Conservation (phyloP, 768 basidiomycete species). For the Candolleomyces eurysporus region DNA sequence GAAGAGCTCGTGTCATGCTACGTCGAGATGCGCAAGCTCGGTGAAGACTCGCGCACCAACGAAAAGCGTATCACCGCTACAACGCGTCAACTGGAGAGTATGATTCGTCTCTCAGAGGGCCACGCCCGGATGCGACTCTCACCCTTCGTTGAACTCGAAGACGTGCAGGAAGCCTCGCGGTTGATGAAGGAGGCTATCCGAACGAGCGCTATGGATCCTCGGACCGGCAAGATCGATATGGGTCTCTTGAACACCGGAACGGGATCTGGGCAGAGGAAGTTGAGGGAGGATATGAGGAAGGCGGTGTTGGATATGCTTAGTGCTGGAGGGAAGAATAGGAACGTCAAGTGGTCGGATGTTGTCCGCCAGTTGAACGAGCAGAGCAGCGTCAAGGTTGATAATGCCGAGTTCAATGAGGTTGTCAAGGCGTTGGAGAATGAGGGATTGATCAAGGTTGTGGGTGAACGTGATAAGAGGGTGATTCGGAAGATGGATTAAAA, state of each 20-base stretch:
- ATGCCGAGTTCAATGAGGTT: conserved; percentile 79
- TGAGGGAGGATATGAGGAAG: conserved; percentile 87
- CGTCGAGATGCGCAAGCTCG: conserved; percentile 91
- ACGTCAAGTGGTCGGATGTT: conserved; percentile 83
- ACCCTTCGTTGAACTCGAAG: conserved; percentile 77
- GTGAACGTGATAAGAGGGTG: conserved; percentile 81
- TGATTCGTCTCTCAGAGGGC: conserved; percentile 95
- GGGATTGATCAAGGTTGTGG: conserved; percentile 80
- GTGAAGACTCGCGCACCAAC: conserved; percentile 79
- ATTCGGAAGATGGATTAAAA: conserved; percentile 62
- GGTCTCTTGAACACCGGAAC: conserved; percentile 93
- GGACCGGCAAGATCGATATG: conserved; percentile 97
- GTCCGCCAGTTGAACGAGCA: conserved; percentile 77
- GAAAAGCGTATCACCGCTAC: conserved; percentile 98
- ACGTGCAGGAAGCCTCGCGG: conserved; percentile 90
- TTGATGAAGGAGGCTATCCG: conserved; percentile 96
- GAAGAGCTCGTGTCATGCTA: conserved; percentile 85
- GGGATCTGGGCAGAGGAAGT: conserved; percentile 77
- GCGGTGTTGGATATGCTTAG: conserved; percentile 73
- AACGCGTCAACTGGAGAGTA: conserved; percentile 93
- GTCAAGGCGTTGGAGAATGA: conserved; percentile 79
- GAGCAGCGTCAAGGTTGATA: conserved; percentile 78
- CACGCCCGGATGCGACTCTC: conserved; percentile 97
- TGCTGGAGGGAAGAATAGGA: conserved; percentile 47
- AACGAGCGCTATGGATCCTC: conserved; percentile 92